Evolutionary conservation across 2,329 filamentous ascomycete genomes (phyloP).

Genomic region (Blastomyces emzantsi): DNA sequence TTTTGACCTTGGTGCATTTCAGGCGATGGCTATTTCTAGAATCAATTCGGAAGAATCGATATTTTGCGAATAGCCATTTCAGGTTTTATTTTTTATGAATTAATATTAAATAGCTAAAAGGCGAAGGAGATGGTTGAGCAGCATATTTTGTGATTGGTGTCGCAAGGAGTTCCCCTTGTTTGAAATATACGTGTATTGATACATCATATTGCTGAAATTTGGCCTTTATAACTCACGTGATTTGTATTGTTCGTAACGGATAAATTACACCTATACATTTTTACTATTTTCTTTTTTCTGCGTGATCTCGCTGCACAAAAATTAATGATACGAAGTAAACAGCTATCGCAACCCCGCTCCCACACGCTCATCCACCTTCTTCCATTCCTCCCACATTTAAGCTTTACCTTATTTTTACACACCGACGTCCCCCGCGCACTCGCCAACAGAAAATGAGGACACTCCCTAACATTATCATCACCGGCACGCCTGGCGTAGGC

Average conservation of each 20-base stretch:
- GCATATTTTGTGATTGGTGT: too few species aligned
- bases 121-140: too few species aligned
- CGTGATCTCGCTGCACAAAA: too few species aligned
- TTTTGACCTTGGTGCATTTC: neutral
- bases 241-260: neutral
- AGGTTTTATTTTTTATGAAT: neutral
- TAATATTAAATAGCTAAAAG: neutral
- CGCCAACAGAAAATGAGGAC: slow-evolving; percentile 26
- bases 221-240: neutral
- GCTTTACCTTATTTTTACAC: neutral
- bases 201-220: neutral
- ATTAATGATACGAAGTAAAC: too few species aligned
- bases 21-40: neutral
- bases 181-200: neutral
- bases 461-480: slow-evolving; percentile 82
- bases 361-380: neutral
- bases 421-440: too few species aligned
- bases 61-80: neutral
- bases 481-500: slow-evolving; percentile 89
- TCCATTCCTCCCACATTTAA: neutral
- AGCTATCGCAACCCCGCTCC: neutral
- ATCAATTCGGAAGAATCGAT: neutral
- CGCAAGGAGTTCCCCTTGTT: neutral
- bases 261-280: neutral
- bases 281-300: neutral